phyloP scores from a whole-genome alignment of 2,329 filamentous ascomycete genomes.

The Achaetomium macrosporum region DNA sequence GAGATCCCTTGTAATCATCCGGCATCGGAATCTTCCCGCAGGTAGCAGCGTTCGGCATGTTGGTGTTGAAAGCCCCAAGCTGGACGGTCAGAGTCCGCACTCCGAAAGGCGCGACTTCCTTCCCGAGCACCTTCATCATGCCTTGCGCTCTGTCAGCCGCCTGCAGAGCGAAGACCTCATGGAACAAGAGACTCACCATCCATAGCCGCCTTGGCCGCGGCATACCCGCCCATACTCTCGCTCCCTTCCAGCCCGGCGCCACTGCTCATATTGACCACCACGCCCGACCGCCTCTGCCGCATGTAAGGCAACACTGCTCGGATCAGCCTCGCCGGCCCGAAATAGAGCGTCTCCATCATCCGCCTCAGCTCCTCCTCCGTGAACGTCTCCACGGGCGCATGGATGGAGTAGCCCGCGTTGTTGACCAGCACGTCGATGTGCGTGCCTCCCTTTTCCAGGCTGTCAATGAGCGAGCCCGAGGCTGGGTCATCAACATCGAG shows the following conservation, averaged over 20 bases:
- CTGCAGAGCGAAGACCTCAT: background rate
- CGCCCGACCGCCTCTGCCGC: background rate
- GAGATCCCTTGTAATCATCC: background rate
- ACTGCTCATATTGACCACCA: background rate
- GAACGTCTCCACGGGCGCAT: background rate
- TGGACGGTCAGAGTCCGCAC: background rate
- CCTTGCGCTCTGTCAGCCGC: background rate
- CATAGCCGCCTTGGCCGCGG: background rate
- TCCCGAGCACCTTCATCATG: background rate
- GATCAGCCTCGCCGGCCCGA: background rate
- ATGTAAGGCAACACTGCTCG: background rate
- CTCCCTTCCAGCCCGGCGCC: background rate
- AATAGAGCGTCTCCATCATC: slow-evolving; percentile 1
- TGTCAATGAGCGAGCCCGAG: background rate
- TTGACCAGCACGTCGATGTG: background rate
- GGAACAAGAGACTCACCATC: background rate
- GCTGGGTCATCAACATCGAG: background rate
- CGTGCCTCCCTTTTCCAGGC: background rate
- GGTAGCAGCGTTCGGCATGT: background rate
- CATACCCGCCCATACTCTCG: background rate
- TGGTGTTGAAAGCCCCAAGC: background rate
- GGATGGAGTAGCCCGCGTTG: background rate
- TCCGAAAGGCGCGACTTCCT: background rate
- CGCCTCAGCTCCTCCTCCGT: background rate
- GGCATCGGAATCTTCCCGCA: background rate